Evolutionary conservation across 306 rosid species (phyloP), one percentile per base, ranked within the genome.

Genomic region (Urtica urens): DNA sequence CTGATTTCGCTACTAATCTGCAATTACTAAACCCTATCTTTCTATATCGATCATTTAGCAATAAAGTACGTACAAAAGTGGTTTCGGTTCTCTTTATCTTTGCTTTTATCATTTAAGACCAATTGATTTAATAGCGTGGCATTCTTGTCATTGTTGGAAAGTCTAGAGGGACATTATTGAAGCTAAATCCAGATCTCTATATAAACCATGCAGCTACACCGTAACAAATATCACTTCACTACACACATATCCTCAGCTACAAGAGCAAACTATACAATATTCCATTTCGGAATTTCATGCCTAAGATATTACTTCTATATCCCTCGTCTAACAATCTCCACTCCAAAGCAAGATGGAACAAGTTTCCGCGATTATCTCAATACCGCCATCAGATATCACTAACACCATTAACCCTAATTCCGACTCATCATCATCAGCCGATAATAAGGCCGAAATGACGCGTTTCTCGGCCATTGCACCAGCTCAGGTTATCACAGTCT

Each of bases 401-500:
- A n/a, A n/a, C n/a, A n/a, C n/a, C n/a, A n/a, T n/a, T n/a, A n/a
- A n/a, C n/a, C n/a, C n/a, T n/a, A n/a, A n/a, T n/a, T n/a, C n/a
- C n/a, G n/a, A 49, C 15, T 49, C 54, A 1, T 49, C 38, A 29
- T n/a, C 17, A 18, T 49, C 39, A 49, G 30, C 7, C 39, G 46
- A 42, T n/a, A 22, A 22, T 2, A n/a, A 49, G 43, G 14, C 64
- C 17, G 38, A 49, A 9, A 41, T 78, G 44, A 62, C 81, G 1
- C 86, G 72, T 2, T 65, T 68, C 25, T 74, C 67, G 0, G 81
- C 78, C 0, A 40, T 74, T 39, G 49, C 62, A 10, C 72, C 78
- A 0, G 47, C 28, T 58, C 53, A 20, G 52, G 30, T 34, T 43
- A 49, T 46, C 9, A 10, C 49, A 8, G 46, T 39, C 35, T 34